phyloP scores from a whole-genome alignment of 306 rosid species.

The Cicer yamashitae region DNA sequence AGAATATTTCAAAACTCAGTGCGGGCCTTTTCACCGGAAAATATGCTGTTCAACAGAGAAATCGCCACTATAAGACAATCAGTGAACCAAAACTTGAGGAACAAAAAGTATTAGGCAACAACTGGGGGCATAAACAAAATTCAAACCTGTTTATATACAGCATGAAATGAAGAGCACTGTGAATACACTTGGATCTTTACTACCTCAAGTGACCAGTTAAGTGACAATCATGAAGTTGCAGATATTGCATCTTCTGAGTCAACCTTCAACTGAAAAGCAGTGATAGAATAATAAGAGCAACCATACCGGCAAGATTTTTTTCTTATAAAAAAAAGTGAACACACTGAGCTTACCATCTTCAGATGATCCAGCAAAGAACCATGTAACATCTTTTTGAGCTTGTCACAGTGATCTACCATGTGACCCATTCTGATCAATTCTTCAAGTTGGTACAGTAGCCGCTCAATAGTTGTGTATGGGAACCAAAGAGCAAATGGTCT shows the following conservation, averaged over 20 bases:
- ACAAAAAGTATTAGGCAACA: constrained; percentile 6
- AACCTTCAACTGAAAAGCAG: constrained; percentile 59
- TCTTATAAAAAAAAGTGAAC: neutral
- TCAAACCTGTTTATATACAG: constrained; percentile 36
- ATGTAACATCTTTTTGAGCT: constrained; percentile 69
- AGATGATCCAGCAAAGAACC: constrained; percentile 75
- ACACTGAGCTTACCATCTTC: constrained; percentile 58
- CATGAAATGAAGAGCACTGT: constrained; percentile 10
- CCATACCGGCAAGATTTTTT: neutral
- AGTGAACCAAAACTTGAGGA: constrained; percentile 20
- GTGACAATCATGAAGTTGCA: constrained; percentile 44
- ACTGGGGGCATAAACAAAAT: constrained; percentile 11
- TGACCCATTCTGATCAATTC: constrained; percentile 68
- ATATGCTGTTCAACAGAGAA: constrained; percentile 39
- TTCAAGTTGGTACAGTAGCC: constrained; percentile 73
- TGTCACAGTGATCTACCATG: constrained; percentile 84
- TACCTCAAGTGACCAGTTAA: constrained; percentile 11
- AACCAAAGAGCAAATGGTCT: constrained; percentile 84
- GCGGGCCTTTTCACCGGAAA: neutral
- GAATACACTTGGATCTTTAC: constrained; percentile 14
- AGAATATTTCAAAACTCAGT: neutral
- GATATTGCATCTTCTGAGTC: constrained; percentile 68
- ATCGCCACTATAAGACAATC: constrained; percentile 1
- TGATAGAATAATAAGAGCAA: constrained; percentile 22
- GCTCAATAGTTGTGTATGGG: constrained; percentile 83